A percentile compares a stretch with the other conserved stretches of the same genome.
Conservation (phyloP, 2,329 filamentous ascomycete genomes). For the Neodidymelliopsis sp. region DNA sequence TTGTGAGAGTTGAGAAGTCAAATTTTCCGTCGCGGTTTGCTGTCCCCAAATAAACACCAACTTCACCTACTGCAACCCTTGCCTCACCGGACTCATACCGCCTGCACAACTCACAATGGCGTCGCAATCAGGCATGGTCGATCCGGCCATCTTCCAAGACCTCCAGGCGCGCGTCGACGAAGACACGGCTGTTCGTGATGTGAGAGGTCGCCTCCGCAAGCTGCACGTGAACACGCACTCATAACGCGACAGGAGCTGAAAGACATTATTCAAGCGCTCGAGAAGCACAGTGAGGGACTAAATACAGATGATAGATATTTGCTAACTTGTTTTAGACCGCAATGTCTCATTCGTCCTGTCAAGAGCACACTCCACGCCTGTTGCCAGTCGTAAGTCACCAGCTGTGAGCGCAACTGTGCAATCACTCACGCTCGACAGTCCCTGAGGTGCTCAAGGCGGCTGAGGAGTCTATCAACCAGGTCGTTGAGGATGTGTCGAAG, state of each 20-base stretch:
- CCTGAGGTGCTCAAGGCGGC: slow-evolving; percentile 72
- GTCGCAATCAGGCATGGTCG: slow-evolving; percentile 64
- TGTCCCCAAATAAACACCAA: slow-evolving; percentile 15
- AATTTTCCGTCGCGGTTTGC: slow-evolving; percentile 21
- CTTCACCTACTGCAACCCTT: slow-evolving; percentile 2
- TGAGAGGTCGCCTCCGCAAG: slow-evolving; percentile 41
- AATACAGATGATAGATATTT: not conserved
- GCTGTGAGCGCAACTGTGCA: not conserved
- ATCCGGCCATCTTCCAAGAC: slow-evolving; percentile 84
- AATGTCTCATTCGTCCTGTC: slow-evolving; percentile 84
- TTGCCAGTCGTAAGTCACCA: slow-evolving; percentile 62
- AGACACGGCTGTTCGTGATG: slow-evolving; percentile 81
- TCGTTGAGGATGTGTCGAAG: slow-evolving; percentile 73
- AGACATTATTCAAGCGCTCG: slow-evolving; percentile 80
- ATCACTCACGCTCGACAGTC: slow-evolving; percentile 59
- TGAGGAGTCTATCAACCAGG: slow-evolving; percentile 72
- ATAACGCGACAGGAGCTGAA: slow-evolving; percentile 67
- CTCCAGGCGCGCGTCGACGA: slow-evolving; percentile 91
- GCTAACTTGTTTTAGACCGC: slow-evolving; percentile 61
- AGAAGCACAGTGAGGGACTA: slow-evolving; percentile 68
- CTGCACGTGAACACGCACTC: slow-evolving; percentile 40
- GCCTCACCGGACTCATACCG: not conserved
- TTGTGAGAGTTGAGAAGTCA: slow-evolving; percentile 12
- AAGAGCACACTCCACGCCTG: slow-evolving; percentile 85
- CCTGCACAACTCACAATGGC: slow-evolving; percentile 31